These are phyloP conservation scores for Penicillium sp. DNA, from an alignment of 2,329 filamentous ascomycete species.

Conservation along the genomic window DNA sequence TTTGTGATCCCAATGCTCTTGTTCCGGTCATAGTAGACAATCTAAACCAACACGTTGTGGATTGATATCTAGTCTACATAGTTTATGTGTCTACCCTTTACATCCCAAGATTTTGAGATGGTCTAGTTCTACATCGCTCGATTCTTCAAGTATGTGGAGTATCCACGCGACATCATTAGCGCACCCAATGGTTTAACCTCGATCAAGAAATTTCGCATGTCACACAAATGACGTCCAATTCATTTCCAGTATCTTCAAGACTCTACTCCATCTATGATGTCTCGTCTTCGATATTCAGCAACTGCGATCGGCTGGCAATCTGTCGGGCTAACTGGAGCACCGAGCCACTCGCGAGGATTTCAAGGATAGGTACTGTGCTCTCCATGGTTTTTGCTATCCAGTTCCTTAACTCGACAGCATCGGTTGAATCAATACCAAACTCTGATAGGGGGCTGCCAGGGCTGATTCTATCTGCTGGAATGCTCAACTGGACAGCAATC, in stretches of 20 bases:
- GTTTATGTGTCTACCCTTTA: neutral
- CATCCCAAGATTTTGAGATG: neutral
- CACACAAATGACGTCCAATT: neutral
- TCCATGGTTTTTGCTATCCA: slow-evolving; percentile 49
- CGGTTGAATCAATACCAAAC: slow-evolving; percentile 52
- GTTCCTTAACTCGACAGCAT: slow-evolving; percentile 54
- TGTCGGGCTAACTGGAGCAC: slow-evolving; percentile 32
- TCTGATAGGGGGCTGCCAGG: slow-evolving; percentile 37
- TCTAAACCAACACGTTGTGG: neutral
- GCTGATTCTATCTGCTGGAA: slow-evolving; percentile 29
- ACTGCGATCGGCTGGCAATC: slow-evolving; percentile 25
- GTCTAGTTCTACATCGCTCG: neutral
- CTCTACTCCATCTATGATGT: neutral
- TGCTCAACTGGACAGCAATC: slow-evolving; percentile 30
- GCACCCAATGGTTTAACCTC: neutral
- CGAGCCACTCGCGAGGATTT: slow-evolving; percentile 36
- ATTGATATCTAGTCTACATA: neutral
- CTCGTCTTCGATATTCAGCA: neutral
- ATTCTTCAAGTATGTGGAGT: neutral
- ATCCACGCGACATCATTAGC: neutral
- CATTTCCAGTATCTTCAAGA: neutral
- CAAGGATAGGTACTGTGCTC: slow-evolving; percentile 36
- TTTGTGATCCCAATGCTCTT: neutral
- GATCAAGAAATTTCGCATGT: neutral
- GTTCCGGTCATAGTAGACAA: neutral